These are phyloP conservation scores for Trametes sp. DNA, from an alignment of 1,284 basidiomycete species.

Conservation along the genomic window DNA sequence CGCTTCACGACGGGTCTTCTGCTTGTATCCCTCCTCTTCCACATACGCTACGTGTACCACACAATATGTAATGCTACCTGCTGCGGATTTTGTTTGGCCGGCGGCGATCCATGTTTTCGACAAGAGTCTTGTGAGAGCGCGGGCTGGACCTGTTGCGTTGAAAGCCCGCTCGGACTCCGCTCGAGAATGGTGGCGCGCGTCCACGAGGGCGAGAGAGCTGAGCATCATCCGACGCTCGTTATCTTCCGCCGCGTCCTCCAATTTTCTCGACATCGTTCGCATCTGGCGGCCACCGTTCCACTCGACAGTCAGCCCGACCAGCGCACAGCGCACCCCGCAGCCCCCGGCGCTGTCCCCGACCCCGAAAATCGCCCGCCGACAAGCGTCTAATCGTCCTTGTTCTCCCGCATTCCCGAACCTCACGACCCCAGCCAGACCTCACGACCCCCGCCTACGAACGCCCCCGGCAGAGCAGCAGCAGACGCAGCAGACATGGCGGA, in stretches of 20 bases:
- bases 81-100: neutral
- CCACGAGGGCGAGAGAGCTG: constrained; percentile 27
- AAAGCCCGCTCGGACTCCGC: constrained; percentile 36
- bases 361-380: constrained; percentile 27
- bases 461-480: constrained; percentile 27
- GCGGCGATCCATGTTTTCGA: constrained; percentile 8
- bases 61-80: constrained; percentile 12
- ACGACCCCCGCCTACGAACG: constrained; percentile 38
- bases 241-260: constrained; percentile 42
- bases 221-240: constrained; percentile 43
- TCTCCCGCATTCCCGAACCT: constrained; percentile 35
- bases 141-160: constrained; percentile 19
- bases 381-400: constrained; percentile 37
- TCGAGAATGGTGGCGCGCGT: constrained; percentile 33
- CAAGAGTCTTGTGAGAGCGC: neutral
- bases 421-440: constrained; percentile 36
- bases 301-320: constrained; percentile 20
- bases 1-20: neutral
- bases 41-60: constrained; percentile 17
- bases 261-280: constrained; percentile 40
- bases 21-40: neutral
- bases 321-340: constrained; percentile 14
- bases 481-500: constrained; percentile 58
- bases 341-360: constrained; percentile 22
- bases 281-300: constrained; percentile 41